These are phyloP conservation scores for Kodamaea fungicola DNA, from an alignment of 1,139 yeast species.

Conservation along the genomic window DNA sequence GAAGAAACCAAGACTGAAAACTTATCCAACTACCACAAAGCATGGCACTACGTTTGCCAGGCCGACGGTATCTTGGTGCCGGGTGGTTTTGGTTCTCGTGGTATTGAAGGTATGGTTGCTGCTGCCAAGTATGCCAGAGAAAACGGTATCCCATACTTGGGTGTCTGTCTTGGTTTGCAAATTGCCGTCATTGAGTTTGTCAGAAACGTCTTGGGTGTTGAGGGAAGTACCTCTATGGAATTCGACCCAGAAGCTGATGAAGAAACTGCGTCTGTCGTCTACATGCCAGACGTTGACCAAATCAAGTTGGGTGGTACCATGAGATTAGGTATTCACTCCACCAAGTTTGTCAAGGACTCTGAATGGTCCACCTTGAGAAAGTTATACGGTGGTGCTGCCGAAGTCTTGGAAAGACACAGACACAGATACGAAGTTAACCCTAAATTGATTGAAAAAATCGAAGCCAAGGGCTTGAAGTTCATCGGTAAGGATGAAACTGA, in stretches of 20 bases:
- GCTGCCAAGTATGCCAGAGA: constrained; percentile 99
- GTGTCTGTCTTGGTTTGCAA: constrained; percentile 97
- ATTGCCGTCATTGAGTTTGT: constrained; percentile 94
- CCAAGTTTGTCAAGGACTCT: constrained; percentile 69
- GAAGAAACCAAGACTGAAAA: constrained; percentile 58
- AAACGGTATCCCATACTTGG: constrained; percentile 88
- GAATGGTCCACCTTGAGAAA: constrained; percentile 73
- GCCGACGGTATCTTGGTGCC: constrained; percentile 98
- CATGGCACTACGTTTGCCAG: constrained; percentile 91
- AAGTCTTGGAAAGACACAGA: constrained; percentile 92
- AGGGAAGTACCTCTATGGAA: constrained; percentile 80
- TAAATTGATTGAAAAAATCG: constrained; percentile 63
- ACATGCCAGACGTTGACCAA: constrained; percentile 98
- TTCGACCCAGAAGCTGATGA: constrained; percentile 64
- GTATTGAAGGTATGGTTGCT: constrained; percentile 96
- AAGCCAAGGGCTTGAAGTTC: constrained; percentile 74
- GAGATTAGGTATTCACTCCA: constrained; percentile 94
- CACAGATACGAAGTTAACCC: constrained; percentile 98
- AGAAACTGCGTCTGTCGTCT: constrained; percentile 76
- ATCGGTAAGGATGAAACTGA: constrained; percentile 92
- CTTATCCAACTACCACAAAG: constrained; percentile 82
- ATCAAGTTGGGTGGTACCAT: constrained; percentile 97
- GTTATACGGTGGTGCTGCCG: constrained; percentile 70
- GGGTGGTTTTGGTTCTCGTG: constrained; percentile 97
- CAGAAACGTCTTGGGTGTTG: constrained; percentile 70